Evolutionary conservation across 345 rosid genomes (phyloP), one percentile per base, ranked within the genome.

Genomic region (Cardamine chenopodiifolia): DNA sequence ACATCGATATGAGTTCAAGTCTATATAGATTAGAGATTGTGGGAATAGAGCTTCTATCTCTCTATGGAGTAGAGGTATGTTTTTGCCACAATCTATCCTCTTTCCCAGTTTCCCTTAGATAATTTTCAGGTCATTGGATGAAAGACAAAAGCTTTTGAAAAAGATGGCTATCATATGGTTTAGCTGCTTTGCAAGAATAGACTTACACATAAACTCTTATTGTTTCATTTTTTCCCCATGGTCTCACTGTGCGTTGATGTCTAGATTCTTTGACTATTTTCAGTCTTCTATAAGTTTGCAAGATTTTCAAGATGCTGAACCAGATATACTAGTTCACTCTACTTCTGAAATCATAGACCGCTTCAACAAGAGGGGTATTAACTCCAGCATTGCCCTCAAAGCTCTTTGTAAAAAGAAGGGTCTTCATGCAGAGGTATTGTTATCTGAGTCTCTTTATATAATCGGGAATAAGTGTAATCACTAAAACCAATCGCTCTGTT

Each of bases 361-460:
- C 66, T 86, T 91, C 65, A 79, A 81, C n/a, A 78, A 76, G 70
- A 87, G 81, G 67, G 96, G 96, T 63, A 85, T 83, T 63, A 74
- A 73, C 39, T 87, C 84, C 71, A 76, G 81, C 77, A 70, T 72
- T 78, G 93, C 95, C 63, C 89, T 91, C 14, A 90, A 90, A 87
- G 90, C 90, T 58, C 88, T 91, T 7, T 94, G 97, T 86, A 91
- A 89, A 85, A 94, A 84, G 85, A 94, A 88, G 74, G 97, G 98
- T 70, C 83, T 88, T 68, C 85, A 68, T 50, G 87, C 79, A 62
- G 97, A 91, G 96, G 98, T 86, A 82, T 23, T 34, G 66, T 70
- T 70, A 34, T 55, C 59, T 59, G 55, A 40, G 59, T 69, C 12
- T 62, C 34, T 42, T n/a, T 18, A 5, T 17, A 52, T 37, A 26